A percentile compares a stretch with the other conserved stretches of the same genome.
Evolutionary conservation across 176 grass and related monocot genomes (phyloP).

Genomic region (Alloteropsis semialata): DNA sequence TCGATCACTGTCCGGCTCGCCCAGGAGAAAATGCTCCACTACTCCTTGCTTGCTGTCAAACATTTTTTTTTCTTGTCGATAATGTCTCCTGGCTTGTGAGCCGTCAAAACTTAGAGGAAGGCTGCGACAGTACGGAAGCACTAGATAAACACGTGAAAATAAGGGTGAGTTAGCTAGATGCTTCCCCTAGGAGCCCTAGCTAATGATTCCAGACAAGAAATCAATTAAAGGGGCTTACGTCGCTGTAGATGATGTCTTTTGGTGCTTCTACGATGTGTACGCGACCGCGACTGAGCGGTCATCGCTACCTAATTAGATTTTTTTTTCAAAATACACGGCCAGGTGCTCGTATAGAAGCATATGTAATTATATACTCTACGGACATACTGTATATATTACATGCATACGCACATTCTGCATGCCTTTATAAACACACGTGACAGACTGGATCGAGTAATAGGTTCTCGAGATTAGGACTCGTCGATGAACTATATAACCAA

Average conservation of each 20-base stretch:
- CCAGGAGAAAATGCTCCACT: background rate
- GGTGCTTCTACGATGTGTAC: background rate
- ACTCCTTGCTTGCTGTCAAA: background rate
- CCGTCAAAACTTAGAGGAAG: background rate
- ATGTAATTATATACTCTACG: too few species aligned
- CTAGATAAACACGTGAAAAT: constrained; percentile 19
- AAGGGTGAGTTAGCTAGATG: background rate
- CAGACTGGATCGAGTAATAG: too few species aligned
- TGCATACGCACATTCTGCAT: too few species aligned
- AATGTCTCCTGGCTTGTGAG: background rate
- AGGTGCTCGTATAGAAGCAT: too few species aligned
- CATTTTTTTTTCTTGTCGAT: background rate
- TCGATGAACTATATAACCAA: too few species aligned
- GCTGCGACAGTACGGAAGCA: background rate
- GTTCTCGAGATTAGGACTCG: too few species aligned
- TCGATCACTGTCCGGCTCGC: background rate
- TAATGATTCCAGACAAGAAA: constrained; percentile 2
- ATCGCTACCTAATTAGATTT: background rate
- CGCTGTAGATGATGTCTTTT: background rate
- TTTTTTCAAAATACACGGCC: too few species aligned
- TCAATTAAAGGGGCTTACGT: background rate
- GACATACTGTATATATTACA: too few species aligned
- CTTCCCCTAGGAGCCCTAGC: background rate
- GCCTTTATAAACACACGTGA: too few species aligned
- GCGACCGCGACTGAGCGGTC: background rate